These are phyloP conservation scores for Colletotrichum tropicale DNA, from an alignment of 2,329 filamentous ascomycete genomes.

Conservation along the genomic window DNA sequence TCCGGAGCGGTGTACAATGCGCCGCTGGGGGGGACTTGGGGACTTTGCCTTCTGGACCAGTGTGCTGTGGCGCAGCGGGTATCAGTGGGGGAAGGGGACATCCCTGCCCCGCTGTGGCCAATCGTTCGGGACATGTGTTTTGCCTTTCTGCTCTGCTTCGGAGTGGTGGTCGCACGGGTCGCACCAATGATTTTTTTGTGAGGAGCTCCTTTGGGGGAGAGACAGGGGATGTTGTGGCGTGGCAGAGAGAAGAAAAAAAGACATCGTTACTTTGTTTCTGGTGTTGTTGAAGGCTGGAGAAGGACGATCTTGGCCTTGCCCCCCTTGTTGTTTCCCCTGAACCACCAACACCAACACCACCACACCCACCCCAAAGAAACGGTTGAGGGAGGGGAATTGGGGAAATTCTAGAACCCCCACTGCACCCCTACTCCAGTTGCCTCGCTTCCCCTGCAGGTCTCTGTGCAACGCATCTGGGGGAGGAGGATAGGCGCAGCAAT, in stretches of 20 bases:
- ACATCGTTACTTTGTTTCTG: neutral
- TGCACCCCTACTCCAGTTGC: neutral
- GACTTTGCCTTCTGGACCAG: neutral
- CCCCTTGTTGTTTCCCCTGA: neutral
- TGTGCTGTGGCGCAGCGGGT: constrained; percentile 16
- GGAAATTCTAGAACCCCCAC: neutral
- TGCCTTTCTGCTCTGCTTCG: neutral
- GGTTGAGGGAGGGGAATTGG: neutral
- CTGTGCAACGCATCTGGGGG: neutral
- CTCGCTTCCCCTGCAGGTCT: neutral
- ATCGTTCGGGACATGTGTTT: constrained; percentile 7
- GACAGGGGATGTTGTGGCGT: neutral
- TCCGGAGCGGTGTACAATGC: constrained; percentile 9
- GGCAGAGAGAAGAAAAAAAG: neutral
- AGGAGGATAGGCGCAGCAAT: neutral
- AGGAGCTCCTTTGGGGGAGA: neutral
- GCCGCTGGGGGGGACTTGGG: neutral
- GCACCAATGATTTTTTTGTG: neutral
- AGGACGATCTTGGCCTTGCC: neutral
- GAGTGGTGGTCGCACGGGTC: neutral
- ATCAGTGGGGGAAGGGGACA: constrained; percentile 12
- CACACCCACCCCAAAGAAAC: neutral
- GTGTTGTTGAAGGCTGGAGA: neutral
- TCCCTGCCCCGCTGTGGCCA: constrained; percentile 16
- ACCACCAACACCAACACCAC: neutral